Percentiles rank a stretch among this genome's conserved stretches.
Conservation (phyloP, 2,329 filamentous ascomycete genomes). For the Byssoonygena ceratinophila region DNA sequence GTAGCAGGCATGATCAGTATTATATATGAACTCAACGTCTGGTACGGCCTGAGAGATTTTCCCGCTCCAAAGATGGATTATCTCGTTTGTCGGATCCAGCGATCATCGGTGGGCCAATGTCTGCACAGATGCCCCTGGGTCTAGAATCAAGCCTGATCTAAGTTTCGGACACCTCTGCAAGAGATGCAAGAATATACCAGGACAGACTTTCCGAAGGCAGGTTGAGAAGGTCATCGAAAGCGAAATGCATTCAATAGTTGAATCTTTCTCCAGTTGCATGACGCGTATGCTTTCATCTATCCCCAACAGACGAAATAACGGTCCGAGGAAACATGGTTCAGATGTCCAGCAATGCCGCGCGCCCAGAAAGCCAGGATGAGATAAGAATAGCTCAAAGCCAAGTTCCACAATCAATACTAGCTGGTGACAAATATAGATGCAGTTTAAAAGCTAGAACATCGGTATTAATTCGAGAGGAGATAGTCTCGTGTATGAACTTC, state of each 20-base stretch:
- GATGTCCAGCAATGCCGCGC: not conserved
- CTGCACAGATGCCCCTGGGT: not conserved
- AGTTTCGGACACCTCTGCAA: not conserved
- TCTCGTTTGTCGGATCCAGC: not conserved
- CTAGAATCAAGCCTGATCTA: not conserved
- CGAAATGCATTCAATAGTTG: not conserved
- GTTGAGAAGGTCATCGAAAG: not conserved
- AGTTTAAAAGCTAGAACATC: too few species aligned
- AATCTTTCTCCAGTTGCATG: not conserved
- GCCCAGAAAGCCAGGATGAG: not conserved
- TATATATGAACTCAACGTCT: constrained; percentile 2
- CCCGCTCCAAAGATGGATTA: not conserved
- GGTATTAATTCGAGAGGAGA: too few species aligned
- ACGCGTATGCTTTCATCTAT: not conserved
- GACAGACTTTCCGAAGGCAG: not conserved
- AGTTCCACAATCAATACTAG: not conserved
- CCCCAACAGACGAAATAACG: not conserved
- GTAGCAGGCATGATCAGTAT: not conserved
- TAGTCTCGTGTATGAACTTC: too few species aligned
- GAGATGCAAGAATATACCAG: not conserved
- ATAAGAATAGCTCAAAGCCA: not conserved
- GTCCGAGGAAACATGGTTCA: constrained; percentile 1
- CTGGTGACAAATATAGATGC: too few species aligned
- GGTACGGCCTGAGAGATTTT: not conserved
- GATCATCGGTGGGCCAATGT: constrained; percentile 3